Conservation (phyloP, 768 basidiomycete species). For the Boletus sensibilis region DNA sequence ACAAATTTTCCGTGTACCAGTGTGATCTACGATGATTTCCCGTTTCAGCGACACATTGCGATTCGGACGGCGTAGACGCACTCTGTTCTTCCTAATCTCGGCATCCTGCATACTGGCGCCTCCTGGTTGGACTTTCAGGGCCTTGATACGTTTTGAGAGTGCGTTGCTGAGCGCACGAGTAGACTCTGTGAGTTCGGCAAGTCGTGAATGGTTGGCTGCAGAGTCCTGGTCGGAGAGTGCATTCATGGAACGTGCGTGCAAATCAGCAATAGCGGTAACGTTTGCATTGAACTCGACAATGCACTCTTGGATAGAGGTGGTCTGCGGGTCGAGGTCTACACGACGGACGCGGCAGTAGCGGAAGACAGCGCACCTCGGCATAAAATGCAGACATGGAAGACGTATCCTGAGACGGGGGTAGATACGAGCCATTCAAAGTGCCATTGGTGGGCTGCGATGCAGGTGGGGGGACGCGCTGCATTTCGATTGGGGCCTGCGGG, state of each 20-base stretch:
- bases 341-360: background rate
- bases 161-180: conserved; percentile 57
- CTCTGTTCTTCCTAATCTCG: conserved; percentile 43
- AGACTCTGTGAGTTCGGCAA: conserved; percentile 58
- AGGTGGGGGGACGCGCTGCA: conserved; percentile 20
- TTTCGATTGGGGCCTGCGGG: conserved; percentile 24
- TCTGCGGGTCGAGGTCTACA: conserved; percentile 30
- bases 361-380: conserved; percentile 24
- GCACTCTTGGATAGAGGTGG: conserved; percentile 48
- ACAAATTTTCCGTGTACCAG: conserved; percentile 67
- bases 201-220: conserved; percentile 41
- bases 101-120: conserved; percentile 39
- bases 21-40: conserved; percentile 42
- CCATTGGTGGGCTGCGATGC: conserved; percentile 3
- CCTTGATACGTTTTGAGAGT: conserved; percentile 59
- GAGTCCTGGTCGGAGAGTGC: conserved; percentile 46
- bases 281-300: conserved; percentile 46
- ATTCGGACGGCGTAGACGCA: background rate
- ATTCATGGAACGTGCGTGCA: conserved; percentile 51
- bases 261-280: conserved; percentile 44
- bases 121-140: conserved; percentile 43
- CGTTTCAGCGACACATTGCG: background rate
- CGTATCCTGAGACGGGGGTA: conserved; percentile 10
- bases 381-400: conserved; percentile 36
- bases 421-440: conserved; percentile 3